Evolutionary conservation across 176 grass and related monocot species (phyloP).

Genomic region (Pontederia paniculata): DNA sequence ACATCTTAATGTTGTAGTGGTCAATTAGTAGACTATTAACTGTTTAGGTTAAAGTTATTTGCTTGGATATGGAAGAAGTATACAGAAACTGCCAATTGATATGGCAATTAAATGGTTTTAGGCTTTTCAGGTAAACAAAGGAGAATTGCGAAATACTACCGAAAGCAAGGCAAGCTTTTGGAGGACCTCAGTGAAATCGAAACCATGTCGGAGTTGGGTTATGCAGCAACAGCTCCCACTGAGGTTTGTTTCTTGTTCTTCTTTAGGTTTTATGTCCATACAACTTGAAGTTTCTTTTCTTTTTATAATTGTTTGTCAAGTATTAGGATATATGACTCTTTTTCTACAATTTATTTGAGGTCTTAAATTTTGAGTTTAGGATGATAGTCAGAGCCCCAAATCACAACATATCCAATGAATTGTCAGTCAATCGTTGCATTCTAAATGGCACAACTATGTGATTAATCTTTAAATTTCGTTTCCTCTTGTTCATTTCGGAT

Average conservation of each 20-base stretch:
- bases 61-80: no score
- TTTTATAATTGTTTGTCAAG: background rate
- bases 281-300: background rate
- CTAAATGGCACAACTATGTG: background rate
- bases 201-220: constrained; percentile 56
- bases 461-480: background rate
- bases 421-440: background rate
- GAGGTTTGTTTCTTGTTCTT: constrained; percentile 28
- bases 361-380: no score
- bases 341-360: background rate
- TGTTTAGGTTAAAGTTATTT: no score
- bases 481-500: background rate
- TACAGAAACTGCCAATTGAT: no score
- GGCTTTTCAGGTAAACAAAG: constrained; percentile 74
- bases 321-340: background rate
- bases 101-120: no score
- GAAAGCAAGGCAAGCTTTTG: constrained; percentile 66
- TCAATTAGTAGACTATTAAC: no score
- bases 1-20: no score
- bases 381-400: no score
- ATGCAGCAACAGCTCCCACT: constrained; percentile 34
- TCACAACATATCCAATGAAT: no score
- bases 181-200: constrained; percentile 89
- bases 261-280: background rate
- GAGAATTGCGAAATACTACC: constrained; percentile 90